Percentiles rank a stretch among this genome's conserved stretches.
These are phyloP conservation scores for Peniophora sp. DNA, from an alignment of 1,284 basidiomycete genomes.

Conservation along the genomic window DNA sequence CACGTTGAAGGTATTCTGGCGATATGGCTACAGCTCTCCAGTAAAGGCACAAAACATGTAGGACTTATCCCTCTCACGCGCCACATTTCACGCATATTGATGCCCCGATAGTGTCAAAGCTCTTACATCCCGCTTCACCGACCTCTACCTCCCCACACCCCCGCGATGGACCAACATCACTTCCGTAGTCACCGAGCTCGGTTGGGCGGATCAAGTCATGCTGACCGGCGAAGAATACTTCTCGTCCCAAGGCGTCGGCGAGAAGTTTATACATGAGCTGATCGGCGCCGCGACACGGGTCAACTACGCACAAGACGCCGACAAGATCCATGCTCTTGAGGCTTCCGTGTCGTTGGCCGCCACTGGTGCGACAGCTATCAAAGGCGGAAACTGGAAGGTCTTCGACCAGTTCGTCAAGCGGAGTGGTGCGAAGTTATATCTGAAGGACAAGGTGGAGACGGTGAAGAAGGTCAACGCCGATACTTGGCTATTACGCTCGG, in stretches of 20 bases:
- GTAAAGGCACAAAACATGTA: slow-evolving; percentile 51
- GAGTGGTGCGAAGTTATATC: slow-evolving; percentile 60
- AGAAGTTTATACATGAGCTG: slow-evolving; percentile 67
- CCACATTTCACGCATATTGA: slow-evolving; percentile 1
- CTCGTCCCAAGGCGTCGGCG: slow-evolving; percentile 42
- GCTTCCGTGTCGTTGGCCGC: slow-evolving; percentile 73
- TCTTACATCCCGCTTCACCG: slow-evolving; percentile 47
- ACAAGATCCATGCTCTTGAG: slow-evolving; percentile 76
- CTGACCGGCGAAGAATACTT: slow-evolving; percentile 59
- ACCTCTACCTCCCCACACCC: slow-evolving; percentile 52
- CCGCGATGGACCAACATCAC: slow-evolving; percentile 61
- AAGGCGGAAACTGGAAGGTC: slow-evolving; percentile 80
- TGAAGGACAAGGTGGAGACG: slow-evolving; percentile 49
- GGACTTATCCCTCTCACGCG: slow-evolving; percentile 16
- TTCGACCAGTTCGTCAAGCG: slow-evolving; percentile 76
- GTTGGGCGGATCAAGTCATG: slow-evolving; percentile 44
- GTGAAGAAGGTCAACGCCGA: slow-evolving; percentile 32
- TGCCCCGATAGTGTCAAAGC: slow-evolving; percentile 40
- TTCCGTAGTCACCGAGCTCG: slow-evolving; percentile 44
- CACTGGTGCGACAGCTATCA: slow-evolving; percentile 56
- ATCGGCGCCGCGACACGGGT: slow-evolving; percentile 81
- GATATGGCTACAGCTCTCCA: slow-evolving; percentile 76
- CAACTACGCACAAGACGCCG: slow-evolving; percentile 79
- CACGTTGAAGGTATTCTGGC: slow-evolving; percentile 63
- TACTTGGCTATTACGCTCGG: slow-evolving; percentile 41